Conservation (phyloP, 73 alveolate species). For the Blepharisma japonicum region DNA sequence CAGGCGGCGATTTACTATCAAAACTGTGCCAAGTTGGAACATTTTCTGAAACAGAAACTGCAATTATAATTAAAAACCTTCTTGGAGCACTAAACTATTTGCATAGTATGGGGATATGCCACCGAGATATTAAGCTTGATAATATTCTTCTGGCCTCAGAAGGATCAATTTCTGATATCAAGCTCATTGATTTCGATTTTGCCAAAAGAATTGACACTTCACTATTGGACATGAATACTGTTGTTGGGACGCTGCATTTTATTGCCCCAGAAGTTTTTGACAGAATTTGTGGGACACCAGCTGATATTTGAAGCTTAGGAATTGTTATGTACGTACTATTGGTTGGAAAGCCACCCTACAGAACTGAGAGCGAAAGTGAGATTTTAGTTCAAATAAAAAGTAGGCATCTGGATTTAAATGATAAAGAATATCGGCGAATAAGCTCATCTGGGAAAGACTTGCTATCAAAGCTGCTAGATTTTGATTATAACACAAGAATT, state of each 20-base stretch:
- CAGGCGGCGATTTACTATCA: conserved; percentile 8
- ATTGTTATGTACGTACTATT: background rate
- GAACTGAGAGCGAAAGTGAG: too few relatives aligned
- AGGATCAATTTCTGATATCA: background rate
- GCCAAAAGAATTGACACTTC: too few relatives aligned
- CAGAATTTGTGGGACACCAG: background rate
- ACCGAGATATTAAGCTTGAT: conserved; percentile 15
- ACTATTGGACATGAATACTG: too few relatives aligned
- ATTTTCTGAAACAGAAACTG: conserved; percentile 8
- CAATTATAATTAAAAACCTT: background rate
- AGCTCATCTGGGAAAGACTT: too few relatives aligned
- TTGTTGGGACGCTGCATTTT: background rate
- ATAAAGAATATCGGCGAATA: too few relatives aligned
- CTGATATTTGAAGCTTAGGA: conserved; percentile 20
- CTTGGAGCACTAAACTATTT: conserved; percentile 1
- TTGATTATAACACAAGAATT: too few relatives aligned
- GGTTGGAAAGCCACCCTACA: background rate
- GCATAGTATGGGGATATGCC: conserved; percentile 11
- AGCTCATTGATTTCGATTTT: conserved; percentile 3
- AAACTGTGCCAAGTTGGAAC: background rate
- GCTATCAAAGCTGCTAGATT: too few relatives aligned
- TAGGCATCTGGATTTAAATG: too few relatives aligned
- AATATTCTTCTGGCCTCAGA: background rate
- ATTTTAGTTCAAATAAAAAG: too few relatives aligned
- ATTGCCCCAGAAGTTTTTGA: conserved; percentile 30